These are phyloP conservation scores for Pestalotiopsis sp. DNA, from an alignment of 2,329 filamentous ascomycete genomes.

Conservation along the genomic window DNA sequence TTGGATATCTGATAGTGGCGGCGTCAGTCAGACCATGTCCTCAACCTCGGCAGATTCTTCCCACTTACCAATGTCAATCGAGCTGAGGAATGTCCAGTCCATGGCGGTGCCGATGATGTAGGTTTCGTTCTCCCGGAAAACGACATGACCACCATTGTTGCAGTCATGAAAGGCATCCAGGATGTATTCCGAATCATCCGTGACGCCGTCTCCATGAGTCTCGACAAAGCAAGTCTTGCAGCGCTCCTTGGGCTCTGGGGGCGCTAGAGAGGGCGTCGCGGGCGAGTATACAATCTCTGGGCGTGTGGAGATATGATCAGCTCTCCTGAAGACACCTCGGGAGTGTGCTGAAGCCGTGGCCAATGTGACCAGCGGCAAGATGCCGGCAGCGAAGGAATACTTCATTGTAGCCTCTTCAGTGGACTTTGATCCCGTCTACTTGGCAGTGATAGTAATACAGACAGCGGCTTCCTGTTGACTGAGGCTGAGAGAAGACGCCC, in stretches of 20 bases:
- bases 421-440: not conserved
- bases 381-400: conserved; percentile 3
- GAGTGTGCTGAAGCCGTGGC: not conserved
- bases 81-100: conserved; percentile 63
- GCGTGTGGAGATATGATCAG: conserved; percentile 10
- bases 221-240: conserved; percentile 14
- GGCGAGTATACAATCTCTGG: conserved; percentile 14
- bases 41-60: conserved; percentile 25
- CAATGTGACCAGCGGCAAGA: not conserved
- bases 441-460: not conserved
- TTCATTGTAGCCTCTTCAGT: not conserved
- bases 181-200: conserved; percentile 12
- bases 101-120: conserved; percentile 66
- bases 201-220: conserved; percentile 12
- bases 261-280: not conserved
- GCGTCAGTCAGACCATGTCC: not conserved
- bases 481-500: not conserved
- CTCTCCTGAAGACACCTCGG: not conserved
- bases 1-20: conserved; percentile 12
- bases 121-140: conserved; percentile 54
- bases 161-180: conserved; percentile 15
- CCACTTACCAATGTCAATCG: conserved; percentile 56
- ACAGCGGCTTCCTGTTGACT: not conserved
- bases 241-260: conserved; percentile 8
- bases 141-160: conserved; percentile 62